Base-by-base conservation (phyloP, 2,329 filamentous ascomycete genomes). In the Sordariomycetes sp. region DNA sequence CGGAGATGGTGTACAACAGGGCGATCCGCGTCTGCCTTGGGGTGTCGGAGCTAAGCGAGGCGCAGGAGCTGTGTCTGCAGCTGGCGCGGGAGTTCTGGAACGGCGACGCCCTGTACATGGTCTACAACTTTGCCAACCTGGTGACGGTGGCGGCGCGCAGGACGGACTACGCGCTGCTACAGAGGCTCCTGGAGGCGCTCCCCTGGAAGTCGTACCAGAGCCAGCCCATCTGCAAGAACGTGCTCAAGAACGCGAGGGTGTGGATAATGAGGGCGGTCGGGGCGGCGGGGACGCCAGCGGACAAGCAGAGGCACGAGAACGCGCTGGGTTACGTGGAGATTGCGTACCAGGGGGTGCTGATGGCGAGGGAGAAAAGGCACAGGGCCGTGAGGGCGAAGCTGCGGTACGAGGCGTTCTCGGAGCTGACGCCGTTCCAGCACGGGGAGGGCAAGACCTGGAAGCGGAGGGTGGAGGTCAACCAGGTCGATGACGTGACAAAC, bases 1-100 rank as follows among this genome's bases (percentile, higher is more conserved):
- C 55, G 17, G 51, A 57, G 56, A 28, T 50, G 12, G 51, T 57
- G 10, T 57, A 57, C 24, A 57, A 57, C 51, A 22, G 39, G 8
- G 56, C 51, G 10, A 53, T 54, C 32, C 56, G 56, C 5, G 42
- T 54, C 17, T 57, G 56, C 51, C 22, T 57, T n/a, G 35, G 28
- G n/a, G 10, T 17, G 12, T 34, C 12, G 35, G 51, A 53, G 36
- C 28, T 53, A 15, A 22, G 25, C 20, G n/a, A 57, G 36, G 39
- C 51, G 13, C 52, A 15, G n/a, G 36, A 32, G 22, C 35, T 57
- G 20, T 57, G 56, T 28, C 22, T 53, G 25, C 52, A 53, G 51
- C 22, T 50, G 1, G 56, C 51, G 12, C 15, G 25, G 8, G 56
- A 53, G 22, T 28, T 20, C 28, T 53, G 51, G 36, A 28, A 53